Percentiles rank a stretch among this genome's conserved stretches.
phyloP scores from a whole-genome alignment of 768 basidiomycete species.

The Rossbeevera mucosa region DNA sequence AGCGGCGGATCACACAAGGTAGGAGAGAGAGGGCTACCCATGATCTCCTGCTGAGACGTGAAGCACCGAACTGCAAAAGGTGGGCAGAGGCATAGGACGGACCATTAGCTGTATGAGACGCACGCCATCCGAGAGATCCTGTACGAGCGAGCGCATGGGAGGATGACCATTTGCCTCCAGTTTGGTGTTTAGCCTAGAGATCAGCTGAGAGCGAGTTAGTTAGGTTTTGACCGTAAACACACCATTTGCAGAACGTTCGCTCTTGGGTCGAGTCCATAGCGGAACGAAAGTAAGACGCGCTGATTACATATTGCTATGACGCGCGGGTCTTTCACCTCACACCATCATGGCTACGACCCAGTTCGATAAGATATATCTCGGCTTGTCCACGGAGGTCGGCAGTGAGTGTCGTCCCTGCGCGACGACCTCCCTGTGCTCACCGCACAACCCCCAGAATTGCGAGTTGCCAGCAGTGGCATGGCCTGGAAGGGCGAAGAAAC shows the following conservation, averaged over 20 bases:
- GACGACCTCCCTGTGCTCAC: not conserved
- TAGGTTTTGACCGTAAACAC: slow-evolving; percentile 4
- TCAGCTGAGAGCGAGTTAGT: not conserved
- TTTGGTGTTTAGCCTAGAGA: slow-evolving; percentile 87
- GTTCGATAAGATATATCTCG: slow-evolving; percentile 83
- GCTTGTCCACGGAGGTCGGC: slow-evolving; percentile 64
- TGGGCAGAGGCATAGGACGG: slow-evolving; percentile 14
- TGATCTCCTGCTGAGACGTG: slow-evolving; percentile 71
- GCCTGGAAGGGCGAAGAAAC: slow-evolving; percentile 87
- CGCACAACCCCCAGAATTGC: slow-evolving; percentile 57
- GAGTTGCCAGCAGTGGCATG: slow-evolving; percentile 85
- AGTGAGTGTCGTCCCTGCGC: slow-evolving; percentile 52
- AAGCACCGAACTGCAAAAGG: not conserved
- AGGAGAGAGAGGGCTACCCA: slow-evolving; percentile 53
- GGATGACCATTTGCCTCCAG: slow-evolving; percentile 81
- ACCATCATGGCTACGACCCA: slow-evolving; percentile 59
- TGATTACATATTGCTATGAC: slow-evolving; percentile 20
- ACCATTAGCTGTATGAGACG: slow-evolving; percentile 95
- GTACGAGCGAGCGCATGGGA: slow-evolving; percentile 83
- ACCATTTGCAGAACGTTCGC: slow-evolving; percentile 93
- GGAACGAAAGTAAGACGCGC: too few species aligned
- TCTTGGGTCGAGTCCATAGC: slow-evolving; percentile 53
- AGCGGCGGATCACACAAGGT: slow-evolving; percentile 4
- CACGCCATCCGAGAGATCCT: slow-evolving; percentile 92
- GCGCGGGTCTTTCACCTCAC: slow-evolving; percentile 30